These are phyloP conservation scores for Diaporthe velutina DNA, from an alignment of 2,329 filamentous ascomycete species.

Conservation along the genomic window DNA sequence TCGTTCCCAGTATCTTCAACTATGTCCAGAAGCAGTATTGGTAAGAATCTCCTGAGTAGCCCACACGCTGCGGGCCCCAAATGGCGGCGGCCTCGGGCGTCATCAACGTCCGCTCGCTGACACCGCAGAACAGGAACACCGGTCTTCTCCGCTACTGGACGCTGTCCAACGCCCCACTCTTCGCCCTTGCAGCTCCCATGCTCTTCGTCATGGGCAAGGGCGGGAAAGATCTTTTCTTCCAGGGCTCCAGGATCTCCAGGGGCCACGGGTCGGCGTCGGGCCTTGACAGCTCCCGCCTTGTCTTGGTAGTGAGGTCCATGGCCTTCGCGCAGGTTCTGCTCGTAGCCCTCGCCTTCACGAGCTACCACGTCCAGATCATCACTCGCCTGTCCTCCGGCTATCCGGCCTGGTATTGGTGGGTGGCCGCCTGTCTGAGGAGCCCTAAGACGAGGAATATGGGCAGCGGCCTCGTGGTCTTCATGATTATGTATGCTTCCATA, in stretches of 20 bases:
- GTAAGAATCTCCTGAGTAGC: conserved; percentile 62
- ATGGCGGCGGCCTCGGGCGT: neutral
- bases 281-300: conserved; percentile 37
- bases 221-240: conserved; percentile 56
- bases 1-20: conserved; percentile 88
- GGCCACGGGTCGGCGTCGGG: neutral
- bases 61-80: neutral
- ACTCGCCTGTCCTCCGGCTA: conserved; percentile 90
- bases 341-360: conserved; percentile 78
- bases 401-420: conserved; percentile 88
- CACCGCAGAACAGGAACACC: conserved; percentile 73
- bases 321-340: conserved; percentile 81
- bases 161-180: conserved; percentile 85
- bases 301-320: conserved; percentile 64
- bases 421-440: conserved; percentile 66
- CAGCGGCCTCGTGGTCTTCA: conserved; percentile 68
- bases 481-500: conserved; percentile 85
- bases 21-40: conserved; percentile 94
- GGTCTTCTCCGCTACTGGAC: conserved; percentile 95
- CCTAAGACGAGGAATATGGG: conserved; percentile 44
- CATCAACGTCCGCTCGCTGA: conserved; percentile 11
- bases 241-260: conserved; percentile 17
- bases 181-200: conserved; percentile 85
- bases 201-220: conserved; percentile 76
- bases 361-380: conserved; percentile 94